A percentile compares a stretch with the other conserved stretches of the same genome.
These are phyloP conservation scores for Rhodofomes roseus DNA, from an alignment of 1,284 basidiomycete species.

Conservation along the genomic window DNA sequence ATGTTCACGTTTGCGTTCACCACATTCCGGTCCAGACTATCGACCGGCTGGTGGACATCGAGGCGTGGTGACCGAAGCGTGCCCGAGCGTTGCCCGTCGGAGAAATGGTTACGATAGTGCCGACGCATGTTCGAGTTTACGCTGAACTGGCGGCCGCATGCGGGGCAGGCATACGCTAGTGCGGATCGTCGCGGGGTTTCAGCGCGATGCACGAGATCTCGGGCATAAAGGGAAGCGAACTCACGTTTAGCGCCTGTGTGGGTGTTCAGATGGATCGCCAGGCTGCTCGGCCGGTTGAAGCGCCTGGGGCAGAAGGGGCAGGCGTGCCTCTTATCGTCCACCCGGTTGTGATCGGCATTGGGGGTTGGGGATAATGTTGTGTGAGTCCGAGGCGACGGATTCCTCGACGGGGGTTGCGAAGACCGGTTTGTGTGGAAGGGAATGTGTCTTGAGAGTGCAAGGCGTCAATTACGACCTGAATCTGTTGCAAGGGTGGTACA, in stretches of 20 bases:
- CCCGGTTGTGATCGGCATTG: constrained; percentile 5
- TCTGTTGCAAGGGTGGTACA: not conserved
- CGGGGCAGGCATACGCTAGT: constrained; percentile 68
- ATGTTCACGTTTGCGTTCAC: not conserved
- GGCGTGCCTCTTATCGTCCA: constrained; percentile 49
- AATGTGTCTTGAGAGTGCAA: not conserved
- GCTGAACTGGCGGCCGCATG: constrained; percentile 73
- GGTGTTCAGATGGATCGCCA: constrained; percentile 72
- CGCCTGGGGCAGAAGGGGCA: constrained; percentile 66
- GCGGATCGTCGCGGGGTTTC: constrained; percentile 2
- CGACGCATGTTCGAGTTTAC: constrained; percentile 81
- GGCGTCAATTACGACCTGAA: not conserved
- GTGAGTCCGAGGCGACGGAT: not conserved
- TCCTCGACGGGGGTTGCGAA: not conserved
- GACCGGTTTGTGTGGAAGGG: not conserved
- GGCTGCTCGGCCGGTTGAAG: constrained; percentile 75
- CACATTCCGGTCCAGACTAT: not conserved
- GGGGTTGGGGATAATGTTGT: not conserved
- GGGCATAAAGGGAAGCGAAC: constrained; percentile 18
- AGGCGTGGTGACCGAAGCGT: not conserved
- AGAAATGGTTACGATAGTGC: constrained; percentile 65
- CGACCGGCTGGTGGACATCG: not conserved
- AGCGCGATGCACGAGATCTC: not conserved
- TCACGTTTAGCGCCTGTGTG: constrained; percentile 75
- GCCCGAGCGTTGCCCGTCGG: not conserved